Evolutionary conservation across 306 rosid species (phyloP).

Genomic region (Lathyrus tuberosus): DNA sequence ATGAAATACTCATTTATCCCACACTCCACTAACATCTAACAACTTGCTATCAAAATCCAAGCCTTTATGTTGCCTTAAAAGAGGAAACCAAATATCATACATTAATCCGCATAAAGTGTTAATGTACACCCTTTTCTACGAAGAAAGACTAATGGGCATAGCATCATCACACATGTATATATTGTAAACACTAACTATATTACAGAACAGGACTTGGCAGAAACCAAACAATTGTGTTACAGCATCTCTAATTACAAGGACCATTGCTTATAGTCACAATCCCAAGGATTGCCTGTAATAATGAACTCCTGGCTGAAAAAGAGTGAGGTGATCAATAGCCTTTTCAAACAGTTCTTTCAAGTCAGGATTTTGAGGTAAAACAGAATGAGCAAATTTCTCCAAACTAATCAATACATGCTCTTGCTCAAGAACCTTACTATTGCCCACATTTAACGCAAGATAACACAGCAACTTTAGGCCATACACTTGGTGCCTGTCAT

Average conservation of each 20-base stretch:
- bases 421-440: slow-evolving; percentile 82
- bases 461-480: slow-evolving; percentile 63
- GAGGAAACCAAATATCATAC: no score
- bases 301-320: slow-evolving; percentile 83
- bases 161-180: no score
- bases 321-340: slow-evolving; percentile 79
- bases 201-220: no score
- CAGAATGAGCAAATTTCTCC: slow-evolving; percentile 66
- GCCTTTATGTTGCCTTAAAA: no score
- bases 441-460: slow-evolving; percentile 74
- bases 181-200: no score
- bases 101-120: no score
- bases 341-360: slow-evolving; percentile 58
- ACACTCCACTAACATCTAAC: no score
- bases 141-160: no score
- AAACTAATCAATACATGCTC: slow-evolving; percentile 67
- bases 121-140: no score
- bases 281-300: slow-evolving; percentile 63
- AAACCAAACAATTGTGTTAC: no score
- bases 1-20: no score
- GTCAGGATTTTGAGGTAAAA: slow-evolving; percentile 62
- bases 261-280: slow-evolving; percentile 42
- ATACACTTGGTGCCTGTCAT: slow-evolving; percentile 51
- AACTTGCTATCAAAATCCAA: no score
- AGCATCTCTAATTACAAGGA: slow-evolving; percentile 27